Evolutionary conservation across 208 protist genomes (phyloP).

Genomic region (Strigomonas culicis): DNA sequence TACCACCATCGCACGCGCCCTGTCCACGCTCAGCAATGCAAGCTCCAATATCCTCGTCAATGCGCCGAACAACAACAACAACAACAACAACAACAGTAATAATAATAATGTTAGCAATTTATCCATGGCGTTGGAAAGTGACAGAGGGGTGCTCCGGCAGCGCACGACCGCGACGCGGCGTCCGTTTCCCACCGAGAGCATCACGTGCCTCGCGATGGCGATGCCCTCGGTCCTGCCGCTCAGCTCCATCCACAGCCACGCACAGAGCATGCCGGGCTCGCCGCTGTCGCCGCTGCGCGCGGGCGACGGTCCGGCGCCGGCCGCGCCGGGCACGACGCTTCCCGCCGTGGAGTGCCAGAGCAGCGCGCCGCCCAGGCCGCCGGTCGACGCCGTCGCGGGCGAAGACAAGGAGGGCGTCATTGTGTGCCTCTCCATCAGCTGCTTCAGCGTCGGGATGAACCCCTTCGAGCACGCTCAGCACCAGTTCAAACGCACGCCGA

Average conservation of each 20-base stretch:
- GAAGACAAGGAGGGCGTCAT: neutral
- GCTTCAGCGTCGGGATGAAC: conserved; percentile 75
- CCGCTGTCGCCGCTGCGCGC: neutral
- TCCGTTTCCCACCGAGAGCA: too few species aligned
- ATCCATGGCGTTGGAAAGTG: neutral
- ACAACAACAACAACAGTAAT: neutral
- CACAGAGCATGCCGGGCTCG: neutral
- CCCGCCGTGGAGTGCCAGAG: neutral
- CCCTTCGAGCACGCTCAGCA: conserved; percentile 53
- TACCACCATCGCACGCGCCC: too few species aligned
- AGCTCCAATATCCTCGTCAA: too few species aligned
- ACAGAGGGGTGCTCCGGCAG: too few species aligned
- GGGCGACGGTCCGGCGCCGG: neutral
- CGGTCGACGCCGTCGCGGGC: neutral
- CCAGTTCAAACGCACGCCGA: conserved; percentile 37
- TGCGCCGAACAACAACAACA: neutral
- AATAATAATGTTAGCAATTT: too few species aligned
- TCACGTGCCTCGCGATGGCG: too few species aligned
- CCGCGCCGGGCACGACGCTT: neutral
- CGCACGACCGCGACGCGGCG: too few species aligned
- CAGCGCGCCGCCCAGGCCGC: neutral
- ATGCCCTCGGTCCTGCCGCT: neutral
- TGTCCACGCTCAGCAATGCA: too few species aligned
- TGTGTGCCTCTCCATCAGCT: conserved; percentile 43
- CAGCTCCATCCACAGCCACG: neutral